phyloP scores from a whole-genome alignment of 495 filamentous ascomycete species.

The Clohesyomyces aquaticus region DNA sequence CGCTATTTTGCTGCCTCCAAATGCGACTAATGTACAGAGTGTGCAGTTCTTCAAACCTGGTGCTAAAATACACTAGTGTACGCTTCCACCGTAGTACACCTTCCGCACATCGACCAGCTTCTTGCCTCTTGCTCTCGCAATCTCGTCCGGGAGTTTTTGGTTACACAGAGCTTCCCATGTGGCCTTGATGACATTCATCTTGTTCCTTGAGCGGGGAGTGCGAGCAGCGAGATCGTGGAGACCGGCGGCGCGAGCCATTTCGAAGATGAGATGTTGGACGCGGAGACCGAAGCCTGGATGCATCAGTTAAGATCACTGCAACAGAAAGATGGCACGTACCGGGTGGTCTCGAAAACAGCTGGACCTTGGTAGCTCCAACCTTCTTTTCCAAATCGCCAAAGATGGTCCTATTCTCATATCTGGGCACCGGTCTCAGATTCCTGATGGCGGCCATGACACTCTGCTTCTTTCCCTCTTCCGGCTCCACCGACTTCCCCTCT shows the following conservation, averaged over 20 bases:
- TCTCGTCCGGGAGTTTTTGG: conserved; percentile 83
- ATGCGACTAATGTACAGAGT: too few relatives aligned
- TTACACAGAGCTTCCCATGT: conserved; percentile 76
- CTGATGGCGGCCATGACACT: conserved; percentile 75
- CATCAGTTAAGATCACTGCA: conserved; percentile 4
- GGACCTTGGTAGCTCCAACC: conserved; percentile 78
- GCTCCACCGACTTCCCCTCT: conserved; percentile 82
- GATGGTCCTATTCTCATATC: conserved; percentile 91
- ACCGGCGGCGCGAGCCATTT: conserved; percentile 82
- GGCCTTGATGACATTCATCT: conserved; percentile 96
- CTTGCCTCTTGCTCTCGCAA: conserved; percentile 83
- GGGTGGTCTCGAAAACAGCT: conserved; percentile 80
- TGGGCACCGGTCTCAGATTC: conserved; percentile 82
- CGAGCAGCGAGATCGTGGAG: conserved; percentile 82
- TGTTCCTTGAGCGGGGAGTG: conserved; percentile 79
- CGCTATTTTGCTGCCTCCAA: too few relatives aligned
- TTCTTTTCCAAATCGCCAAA: conserved; percentile 84
- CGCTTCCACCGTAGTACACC: conserved; percentile 90
- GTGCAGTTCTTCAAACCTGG: too few relatives aligned
- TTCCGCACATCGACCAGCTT: conserved; percentile 95
- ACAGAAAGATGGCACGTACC: conserved; percentile 59
- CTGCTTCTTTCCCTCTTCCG: conserved; percentile 63
- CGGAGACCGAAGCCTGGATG: conserved; percentile 86
- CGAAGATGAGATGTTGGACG: conserved; percentile 86
- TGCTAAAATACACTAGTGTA: conserved; percentile 47